These are phyloP conservation scores for Coprinellus micaceus DNA, from an alignment of 768 basidiomycete species.

Conservation along the genomic window DNA sequence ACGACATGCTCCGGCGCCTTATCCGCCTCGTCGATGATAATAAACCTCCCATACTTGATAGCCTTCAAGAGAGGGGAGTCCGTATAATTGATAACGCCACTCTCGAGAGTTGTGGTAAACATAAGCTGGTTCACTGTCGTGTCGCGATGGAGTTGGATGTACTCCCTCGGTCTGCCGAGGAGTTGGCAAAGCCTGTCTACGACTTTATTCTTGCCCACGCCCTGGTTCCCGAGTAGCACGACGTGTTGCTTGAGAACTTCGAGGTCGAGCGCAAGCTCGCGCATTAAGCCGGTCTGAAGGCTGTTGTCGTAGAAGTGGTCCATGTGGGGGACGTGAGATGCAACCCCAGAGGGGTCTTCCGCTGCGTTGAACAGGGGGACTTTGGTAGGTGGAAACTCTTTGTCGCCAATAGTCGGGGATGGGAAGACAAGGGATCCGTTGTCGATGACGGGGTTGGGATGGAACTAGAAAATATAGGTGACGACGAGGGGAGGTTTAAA, in stretches of 20 bases:
- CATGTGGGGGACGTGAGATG: constrained; percentile 63
- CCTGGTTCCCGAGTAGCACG: constrained; percentile 67
- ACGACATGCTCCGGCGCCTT: constrained; percentile 74
- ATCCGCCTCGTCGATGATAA: constrained; percentile 70
- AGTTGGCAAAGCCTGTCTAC: constrained; percentile 64
- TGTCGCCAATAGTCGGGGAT: constrained; percentile 31
- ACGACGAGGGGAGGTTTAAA: not conserved
- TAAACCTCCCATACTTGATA: constrained; percentile 56
- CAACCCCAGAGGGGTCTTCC: constrained; percentile 51
- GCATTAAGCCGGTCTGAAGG: constrained; percentile 63
- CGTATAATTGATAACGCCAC: constrained; percentile 54
- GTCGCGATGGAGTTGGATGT: constrained; percentile 67
- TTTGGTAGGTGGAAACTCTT: constrained; percentile 20
- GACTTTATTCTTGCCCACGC: constrained; percentile 71
- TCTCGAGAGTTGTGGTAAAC: constrained; percentile 61
- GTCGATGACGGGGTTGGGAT: constrained; percentile 42
- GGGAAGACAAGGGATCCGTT: constrained; percentile 45
- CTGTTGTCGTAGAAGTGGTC: constrained; percentile 71
- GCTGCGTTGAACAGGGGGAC: constrained; percentile 49
- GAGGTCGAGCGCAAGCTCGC: constrained; percentile 59
- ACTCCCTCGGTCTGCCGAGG: constrained; percentile 59
- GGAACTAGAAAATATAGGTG: constrained; percentile 36
- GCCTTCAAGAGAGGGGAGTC: constrained; percentile 68
- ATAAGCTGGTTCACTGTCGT: constrained; percentile 69
- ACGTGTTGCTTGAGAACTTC: constrained; percentile 62